Conservation (phyloP, 768 basidiomycete species). For the Boletus bicolor region DNA sequence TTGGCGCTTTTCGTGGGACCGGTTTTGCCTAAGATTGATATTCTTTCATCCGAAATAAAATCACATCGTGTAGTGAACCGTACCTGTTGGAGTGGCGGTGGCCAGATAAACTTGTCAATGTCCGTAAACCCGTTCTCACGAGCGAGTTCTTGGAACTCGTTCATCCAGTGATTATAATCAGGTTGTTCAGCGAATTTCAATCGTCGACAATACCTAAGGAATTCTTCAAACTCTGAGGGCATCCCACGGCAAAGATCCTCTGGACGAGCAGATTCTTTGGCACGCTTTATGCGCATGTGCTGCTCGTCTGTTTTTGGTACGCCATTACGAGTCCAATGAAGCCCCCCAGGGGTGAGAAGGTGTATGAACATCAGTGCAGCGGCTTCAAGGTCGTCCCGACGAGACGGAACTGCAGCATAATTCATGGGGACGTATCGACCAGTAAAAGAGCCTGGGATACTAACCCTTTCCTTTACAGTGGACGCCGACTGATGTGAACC, state of each 20-base stretch:
- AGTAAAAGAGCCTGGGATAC: slow-evolving; percentile 16
- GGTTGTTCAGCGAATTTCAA: slow-evolving; percentile 67
- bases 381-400: slow-evolving; percentile 78
- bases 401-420: slow-evolving; percentile 58
- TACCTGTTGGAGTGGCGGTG: slow-evolving; percentile 47
- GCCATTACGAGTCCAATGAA: slow-evolving; percentile 79
- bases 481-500: slow-evolving; percentile 77
- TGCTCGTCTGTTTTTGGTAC: slow-evolving; percentile 66
- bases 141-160: slow-evolving; percentile 64
- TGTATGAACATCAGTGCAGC: slow-evolving; percentile 78
- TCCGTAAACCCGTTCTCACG: slow-evolving; percentile 54
- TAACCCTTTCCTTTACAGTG: slow-evolving; percentile 75
- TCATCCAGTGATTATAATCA: slow-evolving; percentile 63
- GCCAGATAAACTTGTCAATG: slow-evolving; percentile 69
- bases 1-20: slow-evolving; percentile 13
- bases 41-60: slow-evolving; percentile 1
- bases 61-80: not conserved
- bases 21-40: slow-evolving; percentile 29
- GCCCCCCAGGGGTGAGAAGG: slow-evolving; percentile 69
- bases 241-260: slow-evolving; percentile 68
- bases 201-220: slow-evolving; percentile 66
- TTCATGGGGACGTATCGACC: slow-evolving; percentile 21
- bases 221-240: slow-evolving; percentile 72
- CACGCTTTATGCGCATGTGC: slow-evolving; percentile 61
- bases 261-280: slow-evolving; percentile 56